Conservation (phyloP, 768 basidiomycete species). For the Xerocomellus chrysenteron region DNA sequence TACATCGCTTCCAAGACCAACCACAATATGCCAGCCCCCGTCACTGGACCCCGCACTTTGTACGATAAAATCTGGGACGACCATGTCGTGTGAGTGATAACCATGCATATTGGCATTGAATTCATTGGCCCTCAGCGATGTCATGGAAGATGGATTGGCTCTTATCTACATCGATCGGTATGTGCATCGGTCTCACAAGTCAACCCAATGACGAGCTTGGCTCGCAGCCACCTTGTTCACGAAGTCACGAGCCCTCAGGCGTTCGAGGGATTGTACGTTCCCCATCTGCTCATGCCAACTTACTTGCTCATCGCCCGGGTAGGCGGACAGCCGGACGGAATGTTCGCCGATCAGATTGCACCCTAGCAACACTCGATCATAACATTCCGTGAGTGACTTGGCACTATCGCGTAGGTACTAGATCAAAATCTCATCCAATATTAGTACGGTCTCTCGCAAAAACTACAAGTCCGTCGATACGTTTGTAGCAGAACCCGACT, state of each 20-base stretch:
- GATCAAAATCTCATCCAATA: not conserved
- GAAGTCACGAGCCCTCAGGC: slow-evolving; percentile 96
- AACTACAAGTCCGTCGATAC: slow-evolving; percentile 66
- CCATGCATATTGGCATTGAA: slow-evolving; percentile 5
- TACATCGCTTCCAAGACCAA: slow-evolving; percentile 2
- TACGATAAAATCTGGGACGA: slow-evolving; percentile 99
- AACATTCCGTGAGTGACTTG: slow-evolving; percentile 69
- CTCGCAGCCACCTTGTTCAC: slow-evolving; percentile 62
- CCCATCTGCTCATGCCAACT: not conserved
- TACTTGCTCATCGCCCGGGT: slow-evolving; percentile 11
- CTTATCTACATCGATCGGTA: slow-evolving; percentile 84
- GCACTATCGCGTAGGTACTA: not conserved
- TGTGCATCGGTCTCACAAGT: slow-evolving; percentile 5
- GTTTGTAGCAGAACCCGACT: slow-evolving; percentile 84
- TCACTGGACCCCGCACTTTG: slow-evolving; percentile 73
- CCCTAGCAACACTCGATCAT: slow-evolving; percentile 86
- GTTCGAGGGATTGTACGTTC: slow-evolving; percentile 76
- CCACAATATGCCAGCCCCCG: slow-evolving; percentile 48
- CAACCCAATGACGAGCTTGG: not conserved
- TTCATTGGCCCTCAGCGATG: slow-evolving; percentile 46
- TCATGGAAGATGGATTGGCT: slow-evolving; percentile 73
- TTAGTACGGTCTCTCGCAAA: slow-evolving; percentile 71
- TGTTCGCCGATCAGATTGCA: slow-evolving; percentile 85
- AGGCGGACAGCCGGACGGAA: slow-evolving; percentile 73
- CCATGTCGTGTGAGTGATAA: slow-evolving; percentile 75